Conservation (phyloP, 345 rosid genomes). For the Mallotus nudiflorus region DNA sequence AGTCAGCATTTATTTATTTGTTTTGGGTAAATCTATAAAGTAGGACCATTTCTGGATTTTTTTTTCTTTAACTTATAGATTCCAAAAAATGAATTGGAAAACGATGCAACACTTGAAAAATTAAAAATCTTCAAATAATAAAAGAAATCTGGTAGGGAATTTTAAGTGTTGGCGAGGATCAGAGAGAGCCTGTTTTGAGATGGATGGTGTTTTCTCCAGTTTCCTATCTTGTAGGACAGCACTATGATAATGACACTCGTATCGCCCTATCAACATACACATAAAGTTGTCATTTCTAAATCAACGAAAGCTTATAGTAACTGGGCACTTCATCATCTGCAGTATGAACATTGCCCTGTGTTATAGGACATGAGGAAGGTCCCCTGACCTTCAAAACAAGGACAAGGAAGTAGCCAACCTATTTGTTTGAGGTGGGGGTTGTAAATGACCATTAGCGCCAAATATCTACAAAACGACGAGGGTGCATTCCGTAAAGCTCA, state of each 20-base stretch:
- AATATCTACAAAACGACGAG: constrained; percentile 16
- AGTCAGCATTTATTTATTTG: background rate
- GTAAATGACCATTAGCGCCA: no score
- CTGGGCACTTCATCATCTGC: no score
- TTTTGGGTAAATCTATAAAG: no score
- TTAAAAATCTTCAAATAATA: constrained; percentile 2
- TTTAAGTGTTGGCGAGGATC: background rate
- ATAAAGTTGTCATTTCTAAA: background rate
- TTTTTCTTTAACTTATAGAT: background rate
- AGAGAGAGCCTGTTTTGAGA: background rate
- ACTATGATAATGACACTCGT: background rate
- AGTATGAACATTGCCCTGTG: no score
- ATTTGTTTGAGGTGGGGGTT: background rate
- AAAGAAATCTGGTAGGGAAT: background rate
- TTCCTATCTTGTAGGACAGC: constrained; percentile 5
- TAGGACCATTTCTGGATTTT: background rate
- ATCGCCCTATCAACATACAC: no score
- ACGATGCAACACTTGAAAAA: constrained; percentile 1
- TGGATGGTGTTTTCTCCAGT: background rate
- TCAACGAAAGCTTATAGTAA: no score
- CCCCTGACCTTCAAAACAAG: no score
- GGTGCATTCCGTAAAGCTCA: constrained; percentile 12
- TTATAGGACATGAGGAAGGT: no score
- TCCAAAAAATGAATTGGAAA: background rate
- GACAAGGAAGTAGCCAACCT: no score